A percentile compares a stretch with the other conserved stretches of the same genome.
Conservation (phyloP, 768 basidiomycete species). For the Boletus vermiculosoides region DNA sequence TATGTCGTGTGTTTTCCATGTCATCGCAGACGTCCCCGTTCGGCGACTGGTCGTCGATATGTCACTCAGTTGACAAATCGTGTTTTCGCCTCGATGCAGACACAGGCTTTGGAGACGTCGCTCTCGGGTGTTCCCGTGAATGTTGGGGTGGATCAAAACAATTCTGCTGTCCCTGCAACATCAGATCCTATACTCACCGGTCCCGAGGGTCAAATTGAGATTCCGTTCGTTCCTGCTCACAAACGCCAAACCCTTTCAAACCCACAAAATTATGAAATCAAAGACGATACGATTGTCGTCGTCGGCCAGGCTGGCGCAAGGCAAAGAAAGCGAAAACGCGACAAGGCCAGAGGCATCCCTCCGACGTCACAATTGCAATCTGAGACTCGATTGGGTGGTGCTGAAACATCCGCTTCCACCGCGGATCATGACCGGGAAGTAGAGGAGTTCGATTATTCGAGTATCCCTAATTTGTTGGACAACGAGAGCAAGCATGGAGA, state of each 20-base stretch:
- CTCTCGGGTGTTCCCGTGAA: neutral
- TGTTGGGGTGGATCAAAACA: neutral
- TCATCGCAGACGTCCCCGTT: neutral
- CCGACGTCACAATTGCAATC: neutral
- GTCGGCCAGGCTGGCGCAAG: constrained; percentile 65
- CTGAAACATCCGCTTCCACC: constrained; percentile 3
- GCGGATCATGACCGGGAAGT: constrained; percentile 23
- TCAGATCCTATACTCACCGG: constrained; percentile 25
- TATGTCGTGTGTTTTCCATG: constrained; percentile 11
- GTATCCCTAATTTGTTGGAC: constrained; percentile 72
- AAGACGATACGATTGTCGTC: constrained; percentile 67
- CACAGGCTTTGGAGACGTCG: constrained; percentile 3
- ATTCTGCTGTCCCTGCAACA: neutral
- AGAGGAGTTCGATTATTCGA: constrained; percentile 66
- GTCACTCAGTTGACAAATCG: constrained; percentile 1
- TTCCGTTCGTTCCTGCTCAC: constrained; percentile 73
- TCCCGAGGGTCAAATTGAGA: constrained; percentile 56
- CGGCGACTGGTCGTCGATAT: constrained; percentile 1
- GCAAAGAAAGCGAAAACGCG: constrained; percentile 56
- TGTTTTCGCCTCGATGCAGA: constrained; percentile 8
- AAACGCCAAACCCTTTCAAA: constrained; percentile 41
- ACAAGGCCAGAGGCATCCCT: constrained; percentile 13
- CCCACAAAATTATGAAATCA: constrained; percentile 17
- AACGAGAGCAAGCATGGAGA: constrained; percentile 39
- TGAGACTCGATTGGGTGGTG: neutral